These are phyloP conservation scores for Lolium rigidum DNA, from an alignment of 176 grass and related monocot species.

Conservation along the genomic window DNA sequence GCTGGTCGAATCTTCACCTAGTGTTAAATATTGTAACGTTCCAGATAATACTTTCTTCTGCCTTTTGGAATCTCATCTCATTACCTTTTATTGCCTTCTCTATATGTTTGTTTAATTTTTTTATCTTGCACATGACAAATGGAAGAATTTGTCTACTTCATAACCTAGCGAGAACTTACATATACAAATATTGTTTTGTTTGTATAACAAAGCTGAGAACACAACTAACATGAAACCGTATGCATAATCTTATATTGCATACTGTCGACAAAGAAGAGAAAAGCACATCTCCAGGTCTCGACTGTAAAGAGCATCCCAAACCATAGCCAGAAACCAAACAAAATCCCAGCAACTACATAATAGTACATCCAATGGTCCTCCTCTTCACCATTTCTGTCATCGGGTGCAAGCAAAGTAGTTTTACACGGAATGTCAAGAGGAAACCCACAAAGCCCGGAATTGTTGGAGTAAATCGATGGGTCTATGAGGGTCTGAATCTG, in stretches of 20 bases:
- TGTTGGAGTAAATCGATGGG: background rate
- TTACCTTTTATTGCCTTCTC: no score
- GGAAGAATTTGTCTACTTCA: no score
- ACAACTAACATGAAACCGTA: background rate
- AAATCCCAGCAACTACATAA: background rate
- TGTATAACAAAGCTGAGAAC: no score
- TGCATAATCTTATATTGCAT: constrained; percentile 25
- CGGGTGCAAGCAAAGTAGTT: background rate
- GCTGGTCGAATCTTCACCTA: no score
- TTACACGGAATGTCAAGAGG: background rate
- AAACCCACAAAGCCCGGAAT: background rate
- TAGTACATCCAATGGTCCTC: background rate
- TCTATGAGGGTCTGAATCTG: background rate
- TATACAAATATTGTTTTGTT: no score
- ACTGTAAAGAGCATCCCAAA: constrained; percentile 19
- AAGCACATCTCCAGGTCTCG: background rate
- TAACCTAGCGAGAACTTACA: no score
- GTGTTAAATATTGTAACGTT: no score
- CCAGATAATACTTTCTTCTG: no score
- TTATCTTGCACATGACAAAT: no score
- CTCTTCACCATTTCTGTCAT: background rate
- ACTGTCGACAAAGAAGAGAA: constrained; percentile 32
- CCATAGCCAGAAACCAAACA: constrained; percentile 39
- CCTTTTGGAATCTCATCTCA: no score
- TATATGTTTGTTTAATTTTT: no score